Percentiles rank a stretch among this genome's conserved stretches.
Conservation (phyloP, 2,329 filamentous ascomycete species). For the Xylaria polymorpha region DNA sequence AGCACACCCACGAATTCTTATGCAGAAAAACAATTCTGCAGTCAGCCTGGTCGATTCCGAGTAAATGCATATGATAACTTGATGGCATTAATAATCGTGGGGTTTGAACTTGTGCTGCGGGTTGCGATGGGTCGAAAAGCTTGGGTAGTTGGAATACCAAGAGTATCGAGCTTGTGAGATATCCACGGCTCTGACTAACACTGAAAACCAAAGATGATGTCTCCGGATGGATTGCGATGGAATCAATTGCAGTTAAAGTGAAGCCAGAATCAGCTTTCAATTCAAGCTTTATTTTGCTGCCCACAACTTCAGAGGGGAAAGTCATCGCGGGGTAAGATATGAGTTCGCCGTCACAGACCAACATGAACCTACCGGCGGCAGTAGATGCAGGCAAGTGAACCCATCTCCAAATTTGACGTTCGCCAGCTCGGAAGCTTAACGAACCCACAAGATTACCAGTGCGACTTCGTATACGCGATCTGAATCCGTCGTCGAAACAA, state of each 20-base stretch:
- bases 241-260: neutral
- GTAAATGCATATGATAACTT: neutral
- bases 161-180: neutral
- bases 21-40: neutral
- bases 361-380: neutral
- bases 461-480: neutral
- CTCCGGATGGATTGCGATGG: neutral
- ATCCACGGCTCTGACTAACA: neutral
- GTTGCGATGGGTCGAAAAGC: neutral
- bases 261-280: neutral
- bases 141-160: neutral
- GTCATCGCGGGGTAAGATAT: neutral
- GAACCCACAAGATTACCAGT: neutral
- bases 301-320: neutral
- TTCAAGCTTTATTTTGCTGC: neutral
- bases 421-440: neutral
- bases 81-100: neutral
- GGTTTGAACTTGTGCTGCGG: neutral
- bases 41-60: neutral
- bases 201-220: neutral
- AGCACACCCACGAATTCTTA: conserved; percentile 10
- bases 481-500: neutral
- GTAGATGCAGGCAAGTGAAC: neutral
- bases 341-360: neutral
- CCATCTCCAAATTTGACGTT: neutral